phyloP scores from a whole-genome alignment of 192 early-diverging fungal species.

The Coemansia sp. region DNA sequence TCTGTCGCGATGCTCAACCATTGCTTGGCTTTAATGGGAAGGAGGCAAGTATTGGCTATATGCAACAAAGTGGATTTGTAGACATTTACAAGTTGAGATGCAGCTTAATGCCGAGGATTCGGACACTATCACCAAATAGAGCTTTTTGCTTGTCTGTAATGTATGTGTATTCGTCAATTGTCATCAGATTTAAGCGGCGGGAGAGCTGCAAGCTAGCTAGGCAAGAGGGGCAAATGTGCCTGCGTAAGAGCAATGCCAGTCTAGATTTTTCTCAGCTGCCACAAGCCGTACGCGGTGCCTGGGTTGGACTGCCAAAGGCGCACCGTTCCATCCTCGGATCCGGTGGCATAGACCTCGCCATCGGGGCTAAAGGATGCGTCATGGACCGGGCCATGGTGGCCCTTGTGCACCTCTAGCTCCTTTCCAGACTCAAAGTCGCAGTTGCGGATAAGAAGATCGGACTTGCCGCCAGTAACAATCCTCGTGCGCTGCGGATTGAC shows the following conservation, averaged over 20 bases:
- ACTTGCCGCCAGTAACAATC: constrained; percentile 80
- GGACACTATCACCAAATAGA: too few species aligned
- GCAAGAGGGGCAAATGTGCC: constrained; percentile 2
- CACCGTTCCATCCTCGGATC: constrained; percentile 92
- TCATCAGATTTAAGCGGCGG: not conserved
- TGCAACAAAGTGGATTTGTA: too few species aligned
- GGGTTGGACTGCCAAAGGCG: constrained; percentile 88
- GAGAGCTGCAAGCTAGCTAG: not conserved
- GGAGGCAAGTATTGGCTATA: too few species aligned
- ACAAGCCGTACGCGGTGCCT: constrained; percentile 80
- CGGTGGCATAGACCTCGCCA: constrained; percentile 89
- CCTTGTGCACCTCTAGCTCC: constrained; percentile 84
- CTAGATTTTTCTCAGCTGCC: constrained; percentile 62
- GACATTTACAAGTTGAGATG: not conserved
- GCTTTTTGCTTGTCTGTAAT: not conserved
- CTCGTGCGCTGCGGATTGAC: constrained; percentile 78
- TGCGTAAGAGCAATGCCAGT: not conserved
- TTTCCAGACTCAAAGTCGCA: constrained; percentile 80
- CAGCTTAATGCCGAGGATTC: too few species aligned
- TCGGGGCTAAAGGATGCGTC: constrained; percentile 91
- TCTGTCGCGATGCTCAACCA: too few species aligned
- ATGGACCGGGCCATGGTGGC: constrained; percentile 90
- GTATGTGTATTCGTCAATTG: not conserved
- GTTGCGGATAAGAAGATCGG: constrained; percentile 84
- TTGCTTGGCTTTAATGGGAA: too few species aligned